A percentile compares a stretch with the other conserved stretches of the same genome.
phyloP scores from a whole-genome alignment of 495 filamentous ascomycete genomes.

The Penicillium verhagenii region DNA sequence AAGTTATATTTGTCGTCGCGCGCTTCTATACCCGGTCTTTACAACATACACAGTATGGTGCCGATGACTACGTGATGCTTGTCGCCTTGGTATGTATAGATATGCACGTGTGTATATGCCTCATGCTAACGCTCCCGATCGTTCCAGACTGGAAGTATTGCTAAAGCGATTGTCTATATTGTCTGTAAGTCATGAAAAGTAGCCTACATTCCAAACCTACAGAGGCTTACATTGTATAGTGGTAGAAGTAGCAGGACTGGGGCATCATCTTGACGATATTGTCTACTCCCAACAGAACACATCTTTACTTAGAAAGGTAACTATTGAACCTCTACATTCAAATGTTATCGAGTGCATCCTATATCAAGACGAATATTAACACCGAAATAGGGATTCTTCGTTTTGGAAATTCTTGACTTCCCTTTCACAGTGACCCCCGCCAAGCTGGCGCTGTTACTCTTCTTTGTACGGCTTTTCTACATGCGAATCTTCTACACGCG shows the following conservation, averaged over 20 bases:
- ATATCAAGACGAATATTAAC: background rate
- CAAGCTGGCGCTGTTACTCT: slow-evolving; percentile 33
- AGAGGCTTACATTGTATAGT: slow-evolving; percentile 1
- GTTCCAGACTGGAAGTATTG: slow-evolving; percentile 9
- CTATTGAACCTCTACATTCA: too few species aligned
- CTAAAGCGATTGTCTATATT: slow-evolving; percentile 11
- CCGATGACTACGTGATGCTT: slow-evolving; percentile 15
- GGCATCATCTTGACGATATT: slow-evolving; percentile 3
- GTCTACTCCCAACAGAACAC: background rate
- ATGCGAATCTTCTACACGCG: slow-evolving; percentile 35
- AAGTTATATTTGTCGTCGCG: slow-evolving; percentile 10
- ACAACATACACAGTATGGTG: slow-evolving; percentile 1
- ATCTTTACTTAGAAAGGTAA: slow-evolving; percentile 11
- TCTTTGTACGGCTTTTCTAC: slow-evolving; percentile 44
- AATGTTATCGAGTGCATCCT: background rate
- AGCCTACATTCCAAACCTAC: background rate
- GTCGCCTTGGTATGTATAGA: slow-evolving; percentile 9
- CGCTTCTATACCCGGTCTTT: slow-evolving; percentile 12
- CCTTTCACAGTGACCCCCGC: slow-evolving; percentile 17
- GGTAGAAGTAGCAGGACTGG: slow-evolving; percentile 8
- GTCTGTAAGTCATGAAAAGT: slow-evolving; percentile 9
- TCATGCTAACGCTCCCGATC: background rate
- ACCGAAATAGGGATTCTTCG: slow-evolving; percentile 4
- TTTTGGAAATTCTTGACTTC: slow-evolving; percentile 14
- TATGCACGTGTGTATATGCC: background rate